These are phyloP conservation scores for Polyporus arcularius DNA, from an alignment of 768 basidiomycete genomes.

Conservation along the genomic window DNA sequence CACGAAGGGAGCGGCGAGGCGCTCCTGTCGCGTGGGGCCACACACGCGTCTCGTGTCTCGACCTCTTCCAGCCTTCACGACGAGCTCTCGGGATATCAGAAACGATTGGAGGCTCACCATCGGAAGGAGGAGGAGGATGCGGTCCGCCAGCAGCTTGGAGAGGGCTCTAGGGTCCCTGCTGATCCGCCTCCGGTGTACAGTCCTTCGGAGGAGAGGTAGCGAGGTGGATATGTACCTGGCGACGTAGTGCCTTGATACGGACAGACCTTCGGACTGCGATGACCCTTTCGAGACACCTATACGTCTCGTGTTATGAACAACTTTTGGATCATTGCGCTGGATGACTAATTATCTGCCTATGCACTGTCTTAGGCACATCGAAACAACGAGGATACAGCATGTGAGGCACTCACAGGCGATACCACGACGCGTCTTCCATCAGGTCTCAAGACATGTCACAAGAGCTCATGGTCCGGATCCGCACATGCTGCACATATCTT, in stretches of 20 bases:
- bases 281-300: too few species aligned
- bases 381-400: background rate
- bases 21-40: conserved; percentile 16
- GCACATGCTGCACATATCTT: conserved; percentile 23
- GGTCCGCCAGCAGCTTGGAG: background rate
- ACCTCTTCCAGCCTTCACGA: conserved; percentile 17
- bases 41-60: conserved; percentile 14
- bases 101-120: conserved; percentile 28
- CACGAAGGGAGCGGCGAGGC: conserved; percentile 13
- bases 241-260: background rate
- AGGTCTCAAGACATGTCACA: background rate
- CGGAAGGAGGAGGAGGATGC: conserved; percentile 21
- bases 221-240: background rate
- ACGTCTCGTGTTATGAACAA: too few species aligned
- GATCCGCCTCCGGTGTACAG: conserved; percentile 26
- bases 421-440: background rate
- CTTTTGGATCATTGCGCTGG: background rate
- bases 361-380: background rate
- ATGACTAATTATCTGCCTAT: background rate
- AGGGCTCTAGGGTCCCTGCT: conserved; percentile 12
- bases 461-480: conserved; percentile 1
- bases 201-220: conserved; percentile 3
- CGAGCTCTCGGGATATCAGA: conserved; percentile 26
- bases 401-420: background rate
- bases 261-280: background rate